These are phyloP conservation scores for Tagetes patula DNA, from an alignment of 129 eudicot genomes.

Conservation along the genomic window DNA sequence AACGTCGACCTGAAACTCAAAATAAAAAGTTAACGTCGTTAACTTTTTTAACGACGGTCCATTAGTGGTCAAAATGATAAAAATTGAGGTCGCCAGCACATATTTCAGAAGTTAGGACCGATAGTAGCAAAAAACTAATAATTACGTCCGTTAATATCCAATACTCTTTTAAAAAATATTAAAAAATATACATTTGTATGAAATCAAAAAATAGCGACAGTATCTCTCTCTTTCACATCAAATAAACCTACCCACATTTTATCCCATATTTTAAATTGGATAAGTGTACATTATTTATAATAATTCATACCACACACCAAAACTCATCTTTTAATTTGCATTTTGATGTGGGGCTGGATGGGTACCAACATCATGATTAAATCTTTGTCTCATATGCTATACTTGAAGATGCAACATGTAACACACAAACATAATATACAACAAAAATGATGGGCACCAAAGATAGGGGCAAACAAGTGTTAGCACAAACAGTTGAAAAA, in stretches of 20 bases:
- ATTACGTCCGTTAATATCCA: no score
- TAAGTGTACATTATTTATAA: slow-evolving; percentile 17
- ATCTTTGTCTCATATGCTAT: slow-evolving; percentile 18
- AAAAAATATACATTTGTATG: not conserved
- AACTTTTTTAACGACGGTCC: no score
- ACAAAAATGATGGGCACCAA: slow-evolving; percentile 11
- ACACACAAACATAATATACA: slow-evolving; percentile 12
- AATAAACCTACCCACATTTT: slow-evolving; percentile 28
- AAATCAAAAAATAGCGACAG: slow-evolving; percentile 18
- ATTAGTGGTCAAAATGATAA: no score
- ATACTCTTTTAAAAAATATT: not conserved
- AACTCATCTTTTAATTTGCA: slow-evolving; percentile 7
- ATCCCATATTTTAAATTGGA: slow-evolving; percentile 10
- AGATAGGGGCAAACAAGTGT: slow-evolving; percentile 14
- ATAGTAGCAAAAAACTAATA: no score
- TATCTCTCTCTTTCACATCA: slow-evolving; percentile 19
- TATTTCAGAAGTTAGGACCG: no score
- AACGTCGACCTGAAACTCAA: no score
- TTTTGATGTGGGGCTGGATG: not conserved
- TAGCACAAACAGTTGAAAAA: not conserved
- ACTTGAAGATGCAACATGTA: not conserved
- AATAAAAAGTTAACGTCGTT: no score
- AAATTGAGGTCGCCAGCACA: no score
- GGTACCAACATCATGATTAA: slow-evolving; percentile 24
- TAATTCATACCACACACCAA: slow-evolving; percentile 23